These are phyloP conservation scores for Sergeia podlipaevii DNA, from an alignment of 208 protist species.

Conservation along the genomic window DNA sequence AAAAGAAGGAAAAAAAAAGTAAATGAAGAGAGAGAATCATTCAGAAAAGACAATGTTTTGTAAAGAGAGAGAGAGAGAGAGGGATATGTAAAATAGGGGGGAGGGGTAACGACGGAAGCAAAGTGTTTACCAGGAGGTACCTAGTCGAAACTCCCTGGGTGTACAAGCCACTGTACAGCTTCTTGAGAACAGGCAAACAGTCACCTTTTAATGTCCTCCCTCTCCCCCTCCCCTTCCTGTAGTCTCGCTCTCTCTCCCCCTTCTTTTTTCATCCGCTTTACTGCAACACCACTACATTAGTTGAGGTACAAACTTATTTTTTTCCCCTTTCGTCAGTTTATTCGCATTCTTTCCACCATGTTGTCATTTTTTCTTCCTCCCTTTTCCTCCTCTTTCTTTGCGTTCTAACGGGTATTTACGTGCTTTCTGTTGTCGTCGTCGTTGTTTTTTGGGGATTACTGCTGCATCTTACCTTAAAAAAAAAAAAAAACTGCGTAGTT, in stretches of 20 bases:
- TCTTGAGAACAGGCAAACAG: too few species aligned
- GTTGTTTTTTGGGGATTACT: conserved; percentile 8
- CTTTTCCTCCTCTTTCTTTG: conserved; percentile 15
- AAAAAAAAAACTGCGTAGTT: conserved; percentile 11
- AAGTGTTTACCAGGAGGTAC: not conserved
- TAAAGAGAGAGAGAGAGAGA: not conserved
- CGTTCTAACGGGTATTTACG: conserved; percentile 5
- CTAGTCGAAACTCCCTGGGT: not conserved
- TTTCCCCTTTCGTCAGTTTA: not conserved
- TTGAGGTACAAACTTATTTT: conserved; percentile 3
- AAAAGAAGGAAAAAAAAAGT: not conserved
- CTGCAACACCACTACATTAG: not conserved
- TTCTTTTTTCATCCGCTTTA: not conserved
- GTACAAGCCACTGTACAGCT: too few species aligned
- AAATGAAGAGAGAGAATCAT: conserved; percentile 12
- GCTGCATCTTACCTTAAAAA: conserved; percentile 4
- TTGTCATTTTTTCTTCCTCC: conserved; percentile 6
- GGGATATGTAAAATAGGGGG: conserved; percentile 10
- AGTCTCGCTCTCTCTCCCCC: conserved; percentile 3
- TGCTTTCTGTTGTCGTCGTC: conserved; percentile 11
- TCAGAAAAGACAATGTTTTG: conserved; percentile 6
- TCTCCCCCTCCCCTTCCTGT: not conserved
- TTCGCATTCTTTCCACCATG: conserved; percentile 4
- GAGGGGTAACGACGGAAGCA: too few species aligned
- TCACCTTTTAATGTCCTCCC: too few species aligned